Conservation (phyloP, 1,284 basidiomycete species). For the Trichosporon faecale region DNA sequence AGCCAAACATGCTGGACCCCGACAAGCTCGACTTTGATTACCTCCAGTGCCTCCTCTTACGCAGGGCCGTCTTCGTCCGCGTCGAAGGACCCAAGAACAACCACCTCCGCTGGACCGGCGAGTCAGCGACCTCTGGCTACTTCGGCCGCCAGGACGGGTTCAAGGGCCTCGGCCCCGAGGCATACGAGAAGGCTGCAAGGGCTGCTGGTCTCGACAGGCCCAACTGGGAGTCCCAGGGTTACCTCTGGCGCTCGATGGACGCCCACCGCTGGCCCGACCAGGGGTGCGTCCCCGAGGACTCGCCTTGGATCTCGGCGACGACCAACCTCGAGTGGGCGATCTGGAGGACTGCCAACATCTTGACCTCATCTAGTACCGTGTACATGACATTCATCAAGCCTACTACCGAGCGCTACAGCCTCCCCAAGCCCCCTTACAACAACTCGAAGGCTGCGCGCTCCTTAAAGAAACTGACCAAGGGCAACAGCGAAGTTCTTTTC, state of each 20-base stretch:
- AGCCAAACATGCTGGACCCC: not conserved
- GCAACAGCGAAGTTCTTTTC: conserved; percentile 25
- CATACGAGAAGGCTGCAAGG: conserved; percentile 1
- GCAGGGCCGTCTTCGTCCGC: not conserved
- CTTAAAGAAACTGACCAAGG: not conserved
- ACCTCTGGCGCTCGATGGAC: conserved; percentile 1
- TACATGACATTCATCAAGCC: conserved; percentile 14
- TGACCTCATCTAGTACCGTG: not conserved
- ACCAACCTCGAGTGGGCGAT: conserved; percentile 28
- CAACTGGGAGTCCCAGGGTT: not conserved
- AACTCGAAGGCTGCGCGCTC: not conserved
- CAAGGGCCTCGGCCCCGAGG: not conserved
- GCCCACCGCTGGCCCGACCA: conserved; percentile 6
- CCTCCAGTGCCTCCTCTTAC: not conserved
- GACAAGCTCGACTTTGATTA: not conserved
- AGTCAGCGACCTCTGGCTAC: conserved; percentile 1
- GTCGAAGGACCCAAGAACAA: conserved; percentile 3
- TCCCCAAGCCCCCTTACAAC: not conserved
- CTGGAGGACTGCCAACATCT: conserved; percentile 30
- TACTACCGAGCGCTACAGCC: not conserved
- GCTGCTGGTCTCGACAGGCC: conserved; percentile 3
- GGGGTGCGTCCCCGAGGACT: not conserved
- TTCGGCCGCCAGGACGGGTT: not conserved
- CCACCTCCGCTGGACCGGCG: not conserved
- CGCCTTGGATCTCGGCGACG: conserved; percentile 35